phyloP scores from a whole-genome alignment of 768 basidiomycete genomes.

The Boletus huronensis region DNA sequence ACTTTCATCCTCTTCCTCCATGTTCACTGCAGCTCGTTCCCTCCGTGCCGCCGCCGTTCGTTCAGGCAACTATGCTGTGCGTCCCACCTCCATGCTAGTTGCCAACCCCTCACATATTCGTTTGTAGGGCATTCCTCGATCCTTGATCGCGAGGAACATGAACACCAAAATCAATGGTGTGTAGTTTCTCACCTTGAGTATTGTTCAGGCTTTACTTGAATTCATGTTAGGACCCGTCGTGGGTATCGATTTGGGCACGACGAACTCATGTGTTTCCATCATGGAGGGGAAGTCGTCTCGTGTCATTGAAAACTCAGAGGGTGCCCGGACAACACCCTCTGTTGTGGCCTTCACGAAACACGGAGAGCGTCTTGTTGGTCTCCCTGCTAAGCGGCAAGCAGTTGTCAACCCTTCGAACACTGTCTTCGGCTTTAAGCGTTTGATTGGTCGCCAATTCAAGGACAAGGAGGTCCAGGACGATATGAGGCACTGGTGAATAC shows the following conservation, averaged over 20 bases:
- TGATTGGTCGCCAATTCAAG: slow-evolving; percentile 89
- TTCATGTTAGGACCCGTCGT: slow-evolving; percentile 68
- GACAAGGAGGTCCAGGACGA: slow-evolving; percentile 95
- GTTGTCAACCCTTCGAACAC: slow-evolving; percentile 95
- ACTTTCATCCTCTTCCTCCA: slow-evolving; percentile 49
- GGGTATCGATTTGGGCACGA: slow-evolving; percentile 96
- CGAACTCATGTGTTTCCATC: slow-evolving; percentile 87
- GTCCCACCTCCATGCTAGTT: slow-evolving; percentile 15
- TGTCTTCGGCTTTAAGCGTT: slow-evolving; percentile 89
- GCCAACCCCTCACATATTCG: not conserved
- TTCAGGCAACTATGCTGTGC: slow-evolving; percentile 61
- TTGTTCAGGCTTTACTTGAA: not conserved
- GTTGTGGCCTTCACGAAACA: slow-evolving; percentile 99
- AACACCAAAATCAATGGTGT: slow-evolving; percentile 89
- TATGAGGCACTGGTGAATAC: slow-evolving; percentile 70
- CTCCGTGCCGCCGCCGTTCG: slow-evolving; percentile 56
- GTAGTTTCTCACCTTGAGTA: slow-evolving; percentile 17
- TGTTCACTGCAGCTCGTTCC: slow-evolving; percentile 70
- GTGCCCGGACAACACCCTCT: slow-evolving; percentile 96
- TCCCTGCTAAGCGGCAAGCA: slow-evolving; percentile 96
- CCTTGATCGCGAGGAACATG: slow-evolving; percentile 85
- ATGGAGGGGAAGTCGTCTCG: slow-evolving; percentile 96
- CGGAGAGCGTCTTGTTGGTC: slow-evolving; percentile 92
- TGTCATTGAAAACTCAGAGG: slow-evolving; percentile 97
- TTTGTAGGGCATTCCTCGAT: slow-evolving; percentile 60